These are phyloP conservation scores for Ascodesmis nigricans DNA, from an alignment of 495 filamentous ascomycete species.

Conservation along the genomic window DNA sequence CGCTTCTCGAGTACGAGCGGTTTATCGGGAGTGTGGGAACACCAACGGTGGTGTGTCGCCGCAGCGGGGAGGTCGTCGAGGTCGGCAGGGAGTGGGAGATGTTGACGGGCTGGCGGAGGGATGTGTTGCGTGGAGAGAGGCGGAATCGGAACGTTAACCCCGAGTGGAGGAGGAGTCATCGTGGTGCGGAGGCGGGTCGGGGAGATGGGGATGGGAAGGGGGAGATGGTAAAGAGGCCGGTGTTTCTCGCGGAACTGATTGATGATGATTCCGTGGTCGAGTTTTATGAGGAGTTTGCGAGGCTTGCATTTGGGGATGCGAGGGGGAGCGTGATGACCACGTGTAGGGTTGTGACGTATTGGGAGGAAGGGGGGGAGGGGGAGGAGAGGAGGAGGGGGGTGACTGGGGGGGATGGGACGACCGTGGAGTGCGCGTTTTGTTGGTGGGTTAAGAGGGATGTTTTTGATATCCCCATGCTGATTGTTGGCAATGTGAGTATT, in stretches of 20 bases:
- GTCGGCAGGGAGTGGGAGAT: constrained; percentile 88
- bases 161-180: constrained; percentile 20
- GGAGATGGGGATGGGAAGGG: not conserved
- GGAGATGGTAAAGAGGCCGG: no score
- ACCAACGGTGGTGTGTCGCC: constrained; percentile 77
- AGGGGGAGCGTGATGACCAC: constrained; percentile 58
- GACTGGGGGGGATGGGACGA: constrained; percentile 66
- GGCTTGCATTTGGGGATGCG: constrained; percentile 73
- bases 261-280: constrained; percentile 83
- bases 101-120: constrained; percentile 82
- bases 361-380: constrained; percentile 25
- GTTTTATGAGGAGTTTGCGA: constrained; percentile 90
- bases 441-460: constrained; percentile 94
- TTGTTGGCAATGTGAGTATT: constrained; percentile 78
- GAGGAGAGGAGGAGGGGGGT: constrained; percentile 23
- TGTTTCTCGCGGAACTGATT: constrained; percentile 75
- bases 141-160: constrained; percentile 72
- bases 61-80: constrained; percentile 78
- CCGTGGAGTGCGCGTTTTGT: constrained; percentile 83
- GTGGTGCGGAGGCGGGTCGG: constrained; percentile 5
- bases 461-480: constrained; percentile 96
- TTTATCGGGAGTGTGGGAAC: constrained; percentile 71
- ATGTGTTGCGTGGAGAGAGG: constrained; percentile 70
- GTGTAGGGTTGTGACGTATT: constrained; percentile 76
- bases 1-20: constrained; percentile 75